A percentile compares a stretch with the other conserved stretches of the same genome.
Conservation (phyloP, 768 basidiomycete species). For the Macrocybe gigantea region DNA sequence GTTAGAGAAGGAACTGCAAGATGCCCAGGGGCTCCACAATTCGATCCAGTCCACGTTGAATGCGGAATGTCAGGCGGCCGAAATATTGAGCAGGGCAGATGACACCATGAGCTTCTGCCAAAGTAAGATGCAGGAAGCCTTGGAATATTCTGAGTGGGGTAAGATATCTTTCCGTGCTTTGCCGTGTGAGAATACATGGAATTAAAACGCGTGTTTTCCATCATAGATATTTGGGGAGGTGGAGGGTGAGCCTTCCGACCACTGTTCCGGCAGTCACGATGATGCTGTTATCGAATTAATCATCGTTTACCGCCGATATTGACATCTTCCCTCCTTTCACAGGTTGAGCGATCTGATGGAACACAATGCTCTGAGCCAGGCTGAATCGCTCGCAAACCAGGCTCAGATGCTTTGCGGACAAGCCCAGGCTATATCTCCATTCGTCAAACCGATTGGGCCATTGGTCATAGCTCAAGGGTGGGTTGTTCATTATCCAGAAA, state of each 20-base stretch:
- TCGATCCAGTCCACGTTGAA: conserved; percentile 29
- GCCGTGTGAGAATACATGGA: not conserved
- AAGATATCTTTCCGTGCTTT: conserved; percentile 1
- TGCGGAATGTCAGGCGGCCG: conserved; percentile 33
- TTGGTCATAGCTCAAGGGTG: conserved; percentile 35
- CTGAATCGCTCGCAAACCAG: conserved; percentile 28
- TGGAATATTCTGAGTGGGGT: conserved; percentile 37
- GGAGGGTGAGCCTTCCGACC: conserved; percentile 20
- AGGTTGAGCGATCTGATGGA: conserved; percentile 38
- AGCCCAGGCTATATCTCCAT: conserved; percentile 28
- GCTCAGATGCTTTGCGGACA: conserved; percentile 30
- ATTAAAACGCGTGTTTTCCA: not conserved
- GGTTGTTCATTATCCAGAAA: not conserved
- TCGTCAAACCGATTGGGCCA: conserved; percentile 30
- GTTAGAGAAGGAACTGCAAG: conserved; percentile 31
- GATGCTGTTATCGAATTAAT: not conserved
- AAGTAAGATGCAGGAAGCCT: conserved; percentile 27
- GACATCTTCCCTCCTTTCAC: not conserved
- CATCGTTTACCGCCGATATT: not conserved
- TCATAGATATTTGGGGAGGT: conserved; percentile 37
- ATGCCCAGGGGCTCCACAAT: conserved; percentile 25
- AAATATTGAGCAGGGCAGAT: conserved; percentile 32
- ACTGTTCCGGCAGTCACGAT: not conserved
- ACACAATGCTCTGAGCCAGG: conserved; percentile 30
- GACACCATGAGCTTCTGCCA: conserved; percentile 24